phyloP scores from a whole-genome alignment of 495 filamentous ascomycete genomes.

The Penicillium turbatum region DNA sequence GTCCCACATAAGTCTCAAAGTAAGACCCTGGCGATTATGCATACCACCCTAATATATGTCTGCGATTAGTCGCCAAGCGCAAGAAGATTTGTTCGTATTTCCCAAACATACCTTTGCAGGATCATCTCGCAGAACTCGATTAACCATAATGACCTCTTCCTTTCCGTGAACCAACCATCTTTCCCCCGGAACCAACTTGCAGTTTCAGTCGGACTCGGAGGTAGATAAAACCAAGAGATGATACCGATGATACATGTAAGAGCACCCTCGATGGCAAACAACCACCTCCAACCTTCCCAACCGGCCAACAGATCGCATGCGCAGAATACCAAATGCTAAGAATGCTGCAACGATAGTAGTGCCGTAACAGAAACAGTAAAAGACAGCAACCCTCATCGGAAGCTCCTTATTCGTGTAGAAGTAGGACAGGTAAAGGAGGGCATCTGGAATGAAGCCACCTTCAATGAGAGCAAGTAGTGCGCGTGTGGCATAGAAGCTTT shows the following conservation, averaged over 20 bases:
- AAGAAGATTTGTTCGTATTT: background rate
- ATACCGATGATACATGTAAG: slow-evolving; percentile 53
- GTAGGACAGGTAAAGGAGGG: slow-evolving; percentile 56
- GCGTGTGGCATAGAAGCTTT: slow-evolving; percentile 48
- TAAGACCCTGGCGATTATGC: slow-evolving; percentile 55
- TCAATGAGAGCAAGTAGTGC: slow-evolving; percentile 18
- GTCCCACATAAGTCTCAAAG: slow-evolving; percentile 47
- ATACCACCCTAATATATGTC: slow-evolving; percentile 22
- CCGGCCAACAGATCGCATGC: slow-evolving; percentile 50
- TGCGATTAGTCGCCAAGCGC: background rate
- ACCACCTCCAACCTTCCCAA: slow-evolving; percentile 57
- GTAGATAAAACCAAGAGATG: slow-evolving; percentile 51
- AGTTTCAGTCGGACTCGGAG: slow-evolving; percentile 51
- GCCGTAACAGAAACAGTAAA: slow-evolving; percentile 57
- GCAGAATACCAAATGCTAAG: slow-evolving; percentile 59
- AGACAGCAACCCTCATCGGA: slow-evolving; percentile 50
- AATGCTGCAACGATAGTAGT: slow-evolving; percentile 56
- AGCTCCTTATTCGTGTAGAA: slow-evolving; percentile 61
- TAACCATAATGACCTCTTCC: slow-evolving; percentile 69
- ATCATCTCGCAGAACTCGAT: slow-evolving; percentile 65
- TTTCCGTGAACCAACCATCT: slow-evolving; percentile 62
- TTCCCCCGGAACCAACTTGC: slow-evolving; percentile 50
- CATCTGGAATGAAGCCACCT: slow-evolving; percentile 24
- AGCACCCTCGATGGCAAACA: slow-evolving; percentile 44
- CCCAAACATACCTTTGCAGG: slow-evolving; percentile 51